These are phyloP conservation scores for Cynanchum wilfordii DNA, from an alignment of 257 asterid species.

Conservation along the genomic window DNA sequence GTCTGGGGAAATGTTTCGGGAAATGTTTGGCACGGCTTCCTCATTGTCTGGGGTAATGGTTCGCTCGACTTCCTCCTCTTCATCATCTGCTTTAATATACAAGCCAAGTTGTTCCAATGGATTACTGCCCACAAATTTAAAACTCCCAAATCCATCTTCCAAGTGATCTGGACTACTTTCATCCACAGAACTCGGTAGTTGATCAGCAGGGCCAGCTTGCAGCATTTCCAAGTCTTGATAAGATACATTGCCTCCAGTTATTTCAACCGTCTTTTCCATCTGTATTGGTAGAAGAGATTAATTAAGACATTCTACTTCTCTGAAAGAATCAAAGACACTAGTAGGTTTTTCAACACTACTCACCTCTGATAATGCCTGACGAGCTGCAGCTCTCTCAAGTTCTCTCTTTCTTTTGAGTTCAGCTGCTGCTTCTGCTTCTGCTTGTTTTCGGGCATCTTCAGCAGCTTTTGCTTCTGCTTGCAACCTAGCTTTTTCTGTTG, in stretches of 20 bases:
- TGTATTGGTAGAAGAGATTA: slow-evolving; percentile 9
- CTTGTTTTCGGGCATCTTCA: slow-evolving; percentile 73
- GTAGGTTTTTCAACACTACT: background rate
- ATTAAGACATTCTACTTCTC: background rate
- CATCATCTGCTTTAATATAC: slow-evolving; percentile 81
- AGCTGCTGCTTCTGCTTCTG: slow-evolving; percentile 78
- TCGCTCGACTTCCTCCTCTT: slow-evolving; percentile 70
- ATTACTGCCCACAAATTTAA: slow-evolving; percentile 66
- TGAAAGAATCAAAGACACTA: background rate
- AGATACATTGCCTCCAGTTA: slow-evolving; percentile 58
- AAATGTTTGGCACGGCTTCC: slow-evolving; percentile 45
- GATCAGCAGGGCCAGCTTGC: slow-evolving; percentile 45
- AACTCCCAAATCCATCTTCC: slow-evolving; percentile 61
- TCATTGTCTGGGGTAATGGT: slow-evolving; percentile 29
- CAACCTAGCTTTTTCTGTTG: slow-evolving; percentile 77
- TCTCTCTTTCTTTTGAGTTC: slow-evolving; percentile 65
- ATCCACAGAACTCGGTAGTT: slow-evolving; percentile 51
- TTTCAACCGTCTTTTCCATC: slow-evolving; percentile 91
- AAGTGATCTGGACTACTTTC: slow-evolving; percentile 65
- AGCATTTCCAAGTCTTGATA: slow-evolving; percentile 78
- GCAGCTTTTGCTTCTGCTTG: slow-evolving; percentile 95
- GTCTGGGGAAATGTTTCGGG: background rate
- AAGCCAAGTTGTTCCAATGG: slow-evolving; percentile 86
- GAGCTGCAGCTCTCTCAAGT: slow-evolving; percentile 76
- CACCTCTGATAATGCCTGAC: slow-evolving; percentile 79